These are phyloP conservation scores for Avena eriantha DNA, from an alignment of 176 grass and related monocot species.

Conservation along the genomic window DNA sequence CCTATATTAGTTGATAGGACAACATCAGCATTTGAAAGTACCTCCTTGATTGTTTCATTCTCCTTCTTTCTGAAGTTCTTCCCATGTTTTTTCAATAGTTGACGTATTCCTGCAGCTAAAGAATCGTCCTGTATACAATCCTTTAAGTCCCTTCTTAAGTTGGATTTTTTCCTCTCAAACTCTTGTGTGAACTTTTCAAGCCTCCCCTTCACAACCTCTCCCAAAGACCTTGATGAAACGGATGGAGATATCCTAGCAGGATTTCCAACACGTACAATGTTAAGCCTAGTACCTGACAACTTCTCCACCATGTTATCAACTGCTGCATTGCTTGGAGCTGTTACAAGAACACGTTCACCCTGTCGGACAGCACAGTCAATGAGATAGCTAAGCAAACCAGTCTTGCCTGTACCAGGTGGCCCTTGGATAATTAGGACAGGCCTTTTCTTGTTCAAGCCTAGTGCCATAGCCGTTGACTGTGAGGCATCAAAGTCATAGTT, in stretches of 20 bases:
- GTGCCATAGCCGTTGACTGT: conserved; percentile 64
- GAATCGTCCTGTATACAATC: conserved; percentile 70
- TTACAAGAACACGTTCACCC: conserved; percentile 82
- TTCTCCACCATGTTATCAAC: conserved; percentile 91
- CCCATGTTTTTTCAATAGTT: conserved; percentile 76
- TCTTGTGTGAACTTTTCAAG: conserved; percentile 74
- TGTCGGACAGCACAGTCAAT: conserved; percentile 66
- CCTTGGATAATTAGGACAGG: conserved; percentile 80
- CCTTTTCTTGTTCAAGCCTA: conserved; percentile 82
- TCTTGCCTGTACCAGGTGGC: conserved; percentile 92
- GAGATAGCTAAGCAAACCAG: conserved; percentile 74
- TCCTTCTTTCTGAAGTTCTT: conserved; percentile 81
- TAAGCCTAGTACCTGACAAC: conserved; percentile 61
- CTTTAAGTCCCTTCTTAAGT: conserved; percentile 89
- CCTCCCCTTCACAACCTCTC: conserved; percentile 66
- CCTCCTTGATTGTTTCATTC: conserved; percentile 76
- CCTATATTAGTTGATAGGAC: conserved; percentile 85
- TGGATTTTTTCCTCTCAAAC: conserved; percentile 83
- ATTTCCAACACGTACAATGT: conserved; percentile 87
- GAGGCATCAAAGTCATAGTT: conserved; percentile 67
- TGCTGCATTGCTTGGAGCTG: conserved; percentile 89
- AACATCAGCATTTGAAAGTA: conserved; percentile 75
- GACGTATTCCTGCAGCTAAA: conserved; percentile 77
- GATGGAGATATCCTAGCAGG: conserved; percentile 72
- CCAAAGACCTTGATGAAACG: conserved; percentile 76